A percentile compares a stretch with the other conserved stretches of the same genome.
Evolutionary conservation across 2,329 filamentous ascomycete genomes (phyloP).

Genomic region (Pyrenophora teres): DNA sequence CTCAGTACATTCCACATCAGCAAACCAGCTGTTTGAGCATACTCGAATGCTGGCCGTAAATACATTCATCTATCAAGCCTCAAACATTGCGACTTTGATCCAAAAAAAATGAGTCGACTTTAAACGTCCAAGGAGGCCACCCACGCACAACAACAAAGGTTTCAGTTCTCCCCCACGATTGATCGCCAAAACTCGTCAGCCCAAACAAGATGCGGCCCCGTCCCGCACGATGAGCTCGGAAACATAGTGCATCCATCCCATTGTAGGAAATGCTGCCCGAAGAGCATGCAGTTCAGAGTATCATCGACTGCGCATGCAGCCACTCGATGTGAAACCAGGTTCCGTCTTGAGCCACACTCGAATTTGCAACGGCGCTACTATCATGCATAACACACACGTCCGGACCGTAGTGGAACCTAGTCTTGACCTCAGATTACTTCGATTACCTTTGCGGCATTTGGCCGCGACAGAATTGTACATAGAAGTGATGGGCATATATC

Average conservation of each 20-base stretch:
- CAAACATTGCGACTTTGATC: neutral
- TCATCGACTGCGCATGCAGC: neutral
- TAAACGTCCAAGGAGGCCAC: neutral
- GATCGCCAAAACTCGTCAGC: constrained; percentile 7
- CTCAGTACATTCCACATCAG: neutral
- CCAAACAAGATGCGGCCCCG: neutral
- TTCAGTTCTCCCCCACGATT: constrained; percentile 10
- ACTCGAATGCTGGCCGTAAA: neutral
- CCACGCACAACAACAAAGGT: neutral
- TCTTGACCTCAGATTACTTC: neutral
- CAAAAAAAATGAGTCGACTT: neutral
- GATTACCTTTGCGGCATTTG: neutral
- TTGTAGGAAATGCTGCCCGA: neutral
- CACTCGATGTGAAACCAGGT: neutral
- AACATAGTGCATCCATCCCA: neutral
- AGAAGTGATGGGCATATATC: neutral
- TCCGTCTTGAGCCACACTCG: neutral
- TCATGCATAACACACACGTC: constrained; percentile 3
- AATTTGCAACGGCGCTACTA: neutral
- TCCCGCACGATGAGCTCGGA: constrained; percentile 1
- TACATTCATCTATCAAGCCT: neutral
- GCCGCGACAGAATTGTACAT: neutral
- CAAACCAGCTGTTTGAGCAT: neutral
- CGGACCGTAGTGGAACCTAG: constrained; percentile 5
- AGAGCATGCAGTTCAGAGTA: neutral